Base-by-base conservation (phyloP, 805 yeast genomes). In the Lachancea sp. region DNA sequence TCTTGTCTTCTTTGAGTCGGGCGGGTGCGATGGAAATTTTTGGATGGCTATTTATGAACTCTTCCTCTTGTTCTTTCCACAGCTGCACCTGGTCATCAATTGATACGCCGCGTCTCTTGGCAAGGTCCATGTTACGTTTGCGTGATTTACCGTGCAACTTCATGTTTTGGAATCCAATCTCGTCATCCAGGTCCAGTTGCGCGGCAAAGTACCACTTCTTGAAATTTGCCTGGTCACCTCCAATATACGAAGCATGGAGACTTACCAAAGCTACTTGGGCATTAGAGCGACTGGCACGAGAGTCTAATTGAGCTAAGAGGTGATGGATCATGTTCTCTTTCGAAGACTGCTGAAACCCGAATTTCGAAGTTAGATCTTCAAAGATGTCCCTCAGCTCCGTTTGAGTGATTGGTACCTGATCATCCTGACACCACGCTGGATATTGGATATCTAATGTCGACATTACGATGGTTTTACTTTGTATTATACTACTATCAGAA, bases 171-270 rank as follows among this genome's bases (percentile, higher is more conserved):
- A 73, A 71, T 3, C 83, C 83, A 31, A 77, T 64, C 40, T 75
- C 81, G 40, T 77, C 83, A 62, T 88, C 96, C 35, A 82, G 62
- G 49, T 81, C 88, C 26, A 83, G 65, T 61, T 80, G 86, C 7
- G 95, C 86, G 33, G 94, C 86, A 63, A 89, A 84, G 60, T 79
- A 87, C 97, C 97, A 90, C 61, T 84, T 87, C 55, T 81, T 75
- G 63, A 80, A 90, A 63, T 90, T 90, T 3, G 97, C 75, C 45
- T 79, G 69, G 36, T 80, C 85, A 13, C 97, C 97, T 0, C 96
- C 97, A 46, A 90, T 86, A 61, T 90, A 90, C 46, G 89, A 95
- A 1, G 87, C 80, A 63, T 90, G 97, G 24, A 90, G 63, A 0
- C 90, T 75, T 2, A 78, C 55, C 42, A 90, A 66, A 0, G 97